Percentiles rank a stretch among this genome's conserved stretches.
phyloP scores from a whole-genome alignment of 1,284 basidiomycete species.

The Sporisorium iseilematis-ciliati region DNA sequence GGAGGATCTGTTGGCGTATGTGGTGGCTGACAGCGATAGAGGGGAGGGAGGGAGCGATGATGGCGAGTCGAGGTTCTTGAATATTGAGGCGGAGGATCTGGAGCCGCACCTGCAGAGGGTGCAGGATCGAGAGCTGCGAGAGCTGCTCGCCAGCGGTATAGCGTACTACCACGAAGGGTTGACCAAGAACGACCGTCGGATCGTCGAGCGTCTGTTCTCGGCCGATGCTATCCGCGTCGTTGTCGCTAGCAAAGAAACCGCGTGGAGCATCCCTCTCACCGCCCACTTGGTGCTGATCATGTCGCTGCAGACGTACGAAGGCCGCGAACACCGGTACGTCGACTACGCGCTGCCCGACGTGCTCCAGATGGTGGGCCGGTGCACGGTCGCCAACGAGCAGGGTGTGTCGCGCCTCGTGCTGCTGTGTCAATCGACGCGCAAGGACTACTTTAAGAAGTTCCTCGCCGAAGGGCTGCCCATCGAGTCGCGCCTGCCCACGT shows the following conservation, averaged over 20 bases:
- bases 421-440: slow-evolving; percentile 93
- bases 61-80: slow-evolving; percentile 84
- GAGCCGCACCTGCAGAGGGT: slow-evolving; percentile 89
- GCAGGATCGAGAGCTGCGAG: slow-evolving; percentile 81
- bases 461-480: slow-evolving; percentile 96
- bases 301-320: slow-evolving; percentile 94
- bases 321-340: slow-evolving; percentile 78
- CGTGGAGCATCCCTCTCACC: slow-evolving; percentile 92
- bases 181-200: slow-evolving; percentile 88
- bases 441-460: slow-evolving; percentile 99
- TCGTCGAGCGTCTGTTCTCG: slow-evolving; percentile 92
- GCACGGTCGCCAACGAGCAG: slow-evolving; percentile 79
- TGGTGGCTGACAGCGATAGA: slow-evolving; percentile 80
- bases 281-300: slow-evolving; percentile 98
- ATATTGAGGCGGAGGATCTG: slow-evolving; percentile 85
- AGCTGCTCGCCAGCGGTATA: slow-evolving; percentile 88
- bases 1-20: slow-evolving; percentile 90
- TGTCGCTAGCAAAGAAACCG: slow-evolving; percentile 93
- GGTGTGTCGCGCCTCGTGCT: slow-evolving; percentile 86
- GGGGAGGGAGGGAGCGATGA: slow-evolving; percentile 66
- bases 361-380: slow-evolving; percentile 97
- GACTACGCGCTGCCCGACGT: slow-evolving; percentile 98
- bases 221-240: slow-evolving; percentile 94
- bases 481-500: slow-evolving; percentile 76
- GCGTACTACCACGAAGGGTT: slow-evolving; percentile 97